Base-by-base conservation (phyloP, 1,284 basidiomycete species). In the Golubevia sp. region DNA sequence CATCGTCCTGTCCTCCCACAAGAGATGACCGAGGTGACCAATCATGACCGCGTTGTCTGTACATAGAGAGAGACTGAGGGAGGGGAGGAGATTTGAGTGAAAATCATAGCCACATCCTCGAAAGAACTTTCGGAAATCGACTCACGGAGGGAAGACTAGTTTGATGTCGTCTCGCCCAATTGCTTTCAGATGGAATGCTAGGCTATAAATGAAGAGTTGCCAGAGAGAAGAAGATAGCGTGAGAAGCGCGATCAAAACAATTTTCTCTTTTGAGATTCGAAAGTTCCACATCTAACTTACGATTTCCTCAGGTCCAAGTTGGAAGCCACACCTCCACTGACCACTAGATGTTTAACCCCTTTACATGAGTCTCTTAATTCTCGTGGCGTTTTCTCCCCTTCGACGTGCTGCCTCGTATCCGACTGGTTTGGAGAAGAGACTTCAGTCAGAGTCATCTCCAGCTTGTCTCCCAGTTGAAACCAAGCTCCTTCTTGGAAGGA, bases 21-120 rank as follows among this genome's bases (percentile, higher is more conserved):
- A 62, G 20, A 77, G 54, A 49, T 75, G 73, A 2, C 66, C 80
- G 2, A 66, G 67, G 67, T 76, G 78, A 0, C 79, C 80, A 53
- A 83, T 79, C 80, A 83, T 83, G 0, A 73, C 79, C 0, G 80
- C 80, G 50, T 83, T 83, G 61, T 82, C 76, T 1, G 76, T 75
- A 58, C 78, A 81, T 38, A 81, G 59, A 51, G 21, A 34, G 24
- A 11, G 30, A 15, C 20, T 56, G 25, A 11, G n/a, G 5, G 48
- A 30, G 23, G 23, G 13, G 7, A 18, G 23, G 23, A 60, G n/a
- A 56, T 34, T 34, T 3, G 11, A 34, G 30, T 5, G 4, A 34
- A 11, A 34, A 11, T 34, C 5, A 34, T 3, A 34, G n/a, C n/a
- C n/a, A n/a, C n/a, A n/a, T n/a, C n/a, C n/a, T n/a, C 7, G n/a